Conservation (phyloP, 257 asterid species). For the Leonotis leonurus region DNA sequence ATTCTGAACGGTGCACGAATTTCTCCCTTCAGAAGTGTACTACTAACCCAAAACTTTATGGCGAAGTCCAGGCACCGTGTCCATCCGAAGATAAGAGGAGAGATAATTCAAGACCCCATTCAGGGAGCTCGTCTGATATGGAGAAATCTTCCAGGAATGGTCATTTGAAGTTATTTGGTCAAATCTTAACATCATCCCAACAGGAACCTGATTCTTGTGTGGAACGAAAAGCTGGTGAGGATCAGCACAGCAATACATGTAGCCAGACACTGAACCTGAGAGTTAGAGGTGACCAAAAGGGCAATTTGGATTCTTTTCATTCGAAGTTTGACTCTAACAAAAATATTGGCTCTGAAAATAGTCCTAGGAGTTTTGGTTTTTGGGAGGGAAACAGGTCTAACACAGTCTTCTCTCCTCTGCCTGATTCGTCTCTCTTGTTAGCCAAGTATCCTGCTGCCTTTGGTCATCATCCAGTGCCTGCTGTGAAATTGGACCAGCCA, state of each 20-base stretch:
- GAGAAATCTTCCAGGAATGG: constrained; percentile 64
- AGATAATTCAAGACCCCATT: constrained; percentile 25
- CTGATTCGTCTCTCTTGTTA: constrained; percentile 54
- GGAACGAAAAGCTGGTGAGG: constrained; percentile 26
- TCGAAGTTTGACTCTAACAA: constrained; percentile 34
- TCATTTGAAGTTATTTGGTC: constrained; percentile 87
- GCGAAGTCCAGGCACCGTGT: constrained; percentile 28
- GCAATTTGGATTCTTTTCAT: constrained; percentile 35
- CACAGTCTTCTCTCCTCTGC: constrained; percentile 43
- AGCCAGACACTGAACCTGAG: constrained; percentile 34
- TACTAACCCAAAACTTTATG: constrained; percentile 29
- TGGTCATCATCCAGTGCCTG: constrained; percentile 33
- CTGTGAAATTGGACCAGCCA: constrained; percentile 45
- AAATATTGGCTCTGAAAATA: constrained; percentile 37
- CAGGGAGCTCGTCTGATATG: constrained; percentile 39
- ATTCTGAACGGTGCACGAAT: constrained; percentile 21
- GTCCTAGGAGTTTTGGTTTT: constrained; percentile 39
- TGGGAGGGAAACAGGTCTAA: constrained; percentile 56
- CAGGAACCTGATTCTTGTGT: constrained; percentile 33
- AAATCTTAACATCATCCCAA: constrained; percentile 58
- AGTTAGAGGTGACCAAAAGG: constrained; percentile 27
- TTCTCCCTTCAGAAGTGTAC: constrained; percentile 46
- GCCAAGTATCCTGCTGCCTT: constrained; percentile 81
- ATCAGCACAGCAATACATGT: constrained; percentile 29
- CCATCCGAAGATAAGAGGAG: constrained; percentile 29